These are phyloP conservation scores for Aristolochia contorta DNA, from an alignment of 164 flowering plant species.

Conservation along the genomic window DNA sequence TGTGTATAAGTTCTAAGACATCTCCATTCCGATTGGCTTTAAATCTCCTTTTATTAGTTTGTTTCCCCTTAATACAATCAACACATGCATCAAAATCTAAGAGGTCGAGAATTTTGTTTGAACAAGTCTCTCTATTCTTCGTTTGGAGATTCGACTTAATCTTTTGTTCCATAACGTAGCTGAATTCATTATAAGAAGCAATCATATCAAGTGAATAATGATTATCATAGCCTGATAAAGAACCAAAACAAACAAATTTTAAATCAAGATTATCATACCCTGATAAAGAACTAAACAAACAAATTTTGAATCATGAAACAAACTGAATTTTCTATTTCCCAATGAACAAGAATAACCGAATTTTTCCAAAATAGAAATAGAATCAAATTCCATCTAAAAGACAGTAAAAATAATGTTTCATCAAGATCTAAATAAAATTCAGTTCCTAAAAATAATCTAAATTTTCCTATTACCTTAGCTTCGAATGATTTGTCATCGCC, in stretches of 20 bases:
- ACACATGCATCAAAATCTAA: conserved; percentile 2
- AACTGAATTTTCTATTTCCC: not conserved
- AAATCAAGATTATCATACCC: not conserved
- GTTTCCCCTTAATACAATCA: conserved; percentile 7
- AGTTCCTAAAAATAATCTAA: not conserved
- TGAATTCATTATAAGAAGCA: conserved; percentile 3
- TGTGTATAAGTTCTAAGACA: too few species aligned
- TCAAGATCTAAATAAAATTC: conserved; percentile 8
- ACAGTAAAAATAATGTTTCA: not conserved
- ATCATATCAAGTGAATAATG: not conserved
- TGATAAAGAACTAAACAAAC: not conserved
- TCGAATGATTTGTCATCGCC: conserved; percentile 10
- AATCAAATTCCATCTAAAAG: not conserved
- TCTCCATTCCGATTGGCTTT: too few species aligned
- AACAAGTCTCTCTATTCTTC: too few species aligned
- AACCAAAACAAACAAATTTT: not conserved
- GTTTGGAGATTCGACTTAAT: not conserved
- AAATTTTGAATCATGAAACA: conserved; percentile 1
- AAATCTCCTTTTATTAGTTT: conserved; percentile 4
- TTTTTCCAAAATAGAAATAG: conserved; percentile 11
- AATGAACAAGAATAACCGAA: conserved; percentile 7
- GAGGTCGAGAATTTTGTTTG: not conserved
- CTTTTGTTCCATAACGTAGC: conserved; percentile 6
- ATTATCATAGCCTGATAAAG: too few species aligned
- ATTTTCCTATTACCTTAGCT: not conserved